phyloP scores from a whole-genome alignment of 2,329 filamentous ascomycete species.

The Pseudogymnoascus sp. region DNA sequence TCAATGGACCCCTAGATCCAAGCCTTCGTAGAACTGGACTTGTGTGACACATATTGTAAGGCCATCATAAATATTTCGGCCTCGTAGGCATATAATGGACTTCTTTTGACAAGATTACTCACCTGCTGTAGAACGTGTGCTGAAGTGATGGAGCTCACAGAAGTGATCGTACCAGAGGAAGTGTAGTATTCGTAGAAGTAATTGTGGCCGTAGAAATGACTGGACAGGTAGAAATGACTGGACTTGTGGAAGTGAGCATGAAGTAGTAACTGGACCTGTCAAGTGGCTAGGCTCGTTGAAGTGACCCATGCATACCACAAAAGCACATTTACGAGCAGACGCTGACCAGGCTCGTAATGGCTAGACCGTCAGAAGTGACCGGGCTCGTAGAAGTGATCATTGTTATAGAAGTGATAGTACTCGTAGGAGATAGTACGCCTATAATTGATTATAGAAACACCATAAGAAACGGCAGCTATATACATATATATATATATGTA shows the following conservation, averaged over 20 bases:
- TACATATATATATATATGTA: not conserved
- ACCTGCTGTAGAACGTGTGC: not conserved
- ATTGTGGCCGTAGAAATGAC: not conserved
- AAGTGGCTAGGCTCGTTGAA: no score
- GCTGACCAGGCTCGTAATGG: no score
- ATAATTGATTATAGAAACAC: not conserved
- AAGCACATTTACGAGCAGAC: no score
- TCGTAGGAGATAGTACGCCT: not conserved
- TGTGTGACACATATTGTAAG: not conserved
- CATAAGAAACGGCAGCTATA: not conserved
- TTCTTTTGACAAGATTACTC: not conserved
- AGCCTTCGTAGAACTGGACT: not conserved
- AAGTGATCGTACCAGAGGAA: not conserved
- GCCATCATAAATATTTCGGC: not conserved
- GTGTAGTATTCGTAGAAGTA: not conserved
- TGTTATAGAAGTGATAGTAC: not conserved
- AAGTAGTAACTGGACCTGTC: no score
- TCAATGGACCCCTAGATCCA: not conserved
- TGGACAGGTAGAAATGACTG: not conserved
- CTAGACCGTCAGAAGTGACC: no score
- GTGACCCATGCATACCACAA: no score
- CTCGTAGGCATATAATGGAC: not conserved
- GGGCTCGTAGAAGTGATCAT: no score
- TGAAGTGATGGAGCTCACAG: not conserved
- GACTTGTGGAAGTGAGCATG: no score